Percentiles rank a stretch among this genome's conserved stretches.
phyloP scores from a whole-genome alignment of 108 stramenopile species.

The Schizochytrium sp. region DNA sequence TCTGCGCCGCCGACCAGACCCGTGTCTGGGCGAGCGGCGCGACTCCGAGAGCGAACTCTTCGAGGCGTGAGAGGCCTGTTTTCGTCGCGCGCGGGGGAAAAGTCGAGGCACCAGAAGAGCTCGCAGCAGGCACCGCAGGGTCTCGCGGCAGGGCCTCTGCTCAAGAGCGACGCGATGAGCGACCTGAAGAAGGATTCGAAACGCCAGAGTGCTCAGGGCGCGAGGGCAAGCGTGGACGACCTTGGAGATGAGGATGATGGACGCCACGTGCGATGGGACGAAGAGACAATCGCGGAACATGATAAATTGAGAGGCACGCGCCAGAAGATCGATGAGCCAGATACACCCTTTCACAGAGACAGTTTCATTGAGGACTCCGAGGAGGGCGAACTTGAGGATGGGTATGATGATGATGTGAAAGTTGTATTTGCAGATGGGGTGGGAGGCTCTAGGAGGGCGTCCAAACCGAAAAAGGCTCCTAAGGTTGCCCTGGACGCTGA shows the following conservation, averaged over 20 bases:
- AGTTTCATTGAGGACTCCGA: constrained; percentile 55
- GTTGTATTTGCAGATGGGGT: background rate
- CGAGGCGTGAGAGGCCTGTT: background rate
- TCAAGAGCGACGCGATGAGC: background rate
- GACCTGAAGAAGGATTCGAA: background rate
- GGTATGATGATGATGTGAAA: constrained; percentile 18
- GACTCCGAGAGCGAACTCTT: background rate
- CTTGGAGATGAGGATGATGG: background rate
- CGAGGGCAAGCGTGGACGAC: background rate
- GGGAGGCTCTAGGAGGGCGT: too few species aligned
- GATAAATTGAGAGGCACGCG: constrained; percentile 75
- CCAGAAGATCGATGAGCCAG: constrained; percentile 71
- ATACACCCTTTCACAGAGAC: constrained; percentile 63
- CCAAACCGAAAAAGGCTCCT: background rate
- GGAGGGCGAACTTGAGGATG: background rate
- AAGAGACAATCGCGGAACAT: constrained; percentile 74
- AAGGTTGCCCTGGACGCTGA: background rate
- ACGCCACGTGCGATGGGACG: constrained; percentile 68
- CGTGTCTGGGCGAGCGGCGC: background rate
- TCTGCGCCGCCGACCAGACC: background rate
- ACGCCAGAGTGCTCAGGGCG: background rate
- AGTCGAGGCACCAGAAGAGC: background rate
- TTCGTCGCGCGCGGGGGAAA: background rate
- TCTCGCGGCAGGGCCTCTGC: background rate
- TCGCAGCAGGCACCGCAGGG: background rate